Base-by-base conservation (phyloP, 2,329 filamentous ascomycete genomes). In the Cercospora beticola region DNA sequence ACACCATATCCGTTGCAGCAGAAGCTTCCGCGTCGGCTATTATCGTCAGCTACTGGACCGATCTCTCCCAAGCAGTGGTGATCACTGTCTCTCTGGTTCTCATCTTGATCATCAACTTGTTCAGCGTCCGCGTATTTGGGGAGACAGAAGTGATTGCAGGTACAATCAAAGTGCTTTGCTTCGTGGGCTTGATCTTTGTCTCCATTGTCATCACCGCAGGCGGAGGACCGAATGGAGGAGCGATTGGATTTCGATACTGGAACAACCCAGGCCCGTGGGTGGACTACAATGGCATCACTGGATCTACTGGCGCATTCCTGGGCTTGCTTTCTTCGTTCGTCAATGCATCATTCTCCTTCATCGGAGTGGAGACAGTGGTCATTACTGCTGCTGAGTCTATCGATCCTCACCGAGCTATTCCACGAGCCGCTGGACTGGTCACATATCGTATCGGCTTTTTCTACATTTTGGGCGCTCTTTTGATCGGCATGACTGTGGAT, bases 401-500 rank as follows among this genome's bases (percentile, higher is more conserved):
- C 61, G 84, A 86, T 70, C 86, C 86, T 0, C 75, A 83, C 16
- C 76, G 79, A 46, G 82, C 81, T 43, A 85, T 88, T 54, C 86
- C 86, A 21, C 85, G 83, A 72, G 85, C 85, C 4, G 81, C 84
- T 14, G 18, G 56, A n/a, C 79, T 81, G 66, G 80, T 83, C 64
- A 82, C 54, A 18, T 65, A 59, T 18, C 86, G 30, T 9, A 57
- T 67, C 7, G 52, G 86, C 5, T 79, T 86, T 69, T 88, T 88
- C 74, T 90, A 90, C 74, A 79, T 87, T 46, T 73, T 86, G 4
- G 83, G 83, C 2, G 83, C 87, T 1, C 78, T 89, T 7, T 80
- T 88, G 31, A 86, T 89, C 40, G 87, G 87, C 16, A 82, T 90
- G 74, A 78, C 88, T 16, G 86, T 90, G n/a, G 82, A 84, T 8